These are phyloP conservation scores for Pseudogymnoascus sp. DNA, from an alignment of 2,329 filamentous ascomycete species.

Conservation along the genomic window DNA sequence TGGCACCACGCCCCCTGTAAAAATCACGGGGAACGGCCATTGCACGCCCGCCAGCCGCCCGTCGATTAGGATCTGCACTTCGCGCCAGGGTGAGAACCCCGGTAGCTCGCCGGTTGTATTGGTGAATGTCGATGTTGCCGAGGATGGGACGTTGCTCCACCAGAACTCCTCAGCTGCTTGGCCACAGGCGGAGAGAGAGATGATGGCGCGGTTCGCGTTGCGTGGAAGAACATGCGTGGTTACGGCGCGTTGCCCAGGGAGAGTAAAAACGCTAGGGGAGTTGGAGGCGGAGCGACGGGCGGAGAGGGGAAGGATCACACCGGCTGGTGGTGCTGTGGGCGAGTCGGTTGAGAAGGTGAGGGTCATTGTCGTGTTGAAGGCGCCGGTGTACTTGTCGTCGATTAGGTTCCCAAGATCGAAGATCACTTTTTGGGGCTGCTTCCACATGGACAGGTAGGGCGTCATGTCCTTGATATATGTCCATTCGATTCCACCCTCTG, in stretches of 20 bases:
- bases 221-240: slow-evolving; percentile 56
- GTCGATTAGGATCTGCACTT: slow-evolving; percentile 71
- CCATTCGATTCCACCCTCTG: slow-evolving; percentile 62
- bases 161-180: slow-evolving; percentile 76
- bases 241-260: slow-evolving; percentile 56
- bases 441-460: slow-evolving; percentile 61
- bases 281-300: slow-evolving; percentile 42
- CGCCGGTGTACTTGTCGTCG: slow-evolving; percentile 62
- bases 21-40: slow-evolving; percentile 78
- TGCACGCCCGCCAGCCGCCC: slow-evolving; percentile 63
- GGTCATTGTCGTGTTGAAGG: slow-evolving; percentile 67
- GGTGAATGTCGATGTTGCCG: slow-evolving; percentile 52
- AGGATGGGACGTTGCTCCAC: slow-evolving; percentile 70
- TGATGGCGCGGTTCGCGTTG: slow-evolving; percentile 61
- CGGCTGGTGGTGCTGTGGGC: slow-evolving; percentile 42
- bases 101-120: slow-evolving; percentile 49
- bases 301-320: slow-evolving; percentile 62
- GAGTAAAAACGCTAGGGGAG: slow-evolving; percentile 57
- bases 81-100: slow-evolving; percentile 67
- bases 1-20: slow-evolving; percentile 73
- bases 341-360: slow-evolving; percentile 60
- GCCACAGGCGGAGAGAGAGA: slow-evolving; percentile 70
- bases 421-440: slow-evolving; percentile 61
- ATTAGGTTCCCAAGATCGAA: slow-evolving; percentile 74
- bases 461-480: slow-evolving; percentile 75